phyloP scores from a whole-genome alignment of 2,329 filamentous ascomycete genomes.

The Claviceps africana region DNA sequence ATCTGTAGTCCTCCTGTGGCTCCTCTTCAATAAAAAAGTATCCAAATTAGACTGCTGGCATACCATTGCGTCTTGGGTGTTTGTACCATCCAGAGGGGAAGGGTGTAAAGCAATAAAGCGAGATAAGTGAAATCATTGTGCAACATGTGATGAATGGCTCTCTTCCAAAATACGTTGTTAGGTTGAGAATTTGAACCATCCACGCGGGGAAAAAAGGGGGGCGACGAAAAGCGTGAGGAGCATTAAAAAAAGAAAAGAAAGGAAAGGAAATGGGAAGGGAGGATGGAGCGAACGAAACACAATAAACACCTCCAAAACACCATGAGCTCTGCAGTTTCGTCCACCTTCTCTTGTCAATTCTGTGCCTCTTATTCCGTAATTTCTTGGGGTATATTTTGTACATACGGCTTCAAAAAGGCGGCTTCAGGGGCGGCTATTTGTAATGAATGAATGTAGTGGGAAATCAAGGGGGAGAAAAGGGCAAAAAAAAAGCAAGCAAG shows the following conservation, averaged over 20 bases:
- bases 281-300: background rate
- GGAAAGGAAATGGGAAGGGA: no score
- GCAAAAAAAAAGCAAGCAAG: background rate
- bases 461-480: background rate
- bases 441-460: background rate
- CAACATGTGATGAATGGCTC: no score
- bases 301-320: slow-evolving; percentile 5
- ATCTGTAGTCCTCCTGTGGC: background rate
- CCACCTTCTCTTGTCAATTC: slow-evolving; percentile 1
- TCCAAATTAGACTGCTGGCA: background rate
- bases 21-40: background rate
- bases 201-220: no score
- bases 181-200: background rate
- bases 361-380: background rate
- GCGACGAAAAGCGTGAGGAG: background rate
- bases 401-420: background rate
- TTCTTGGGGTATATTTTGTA: slow-evolving; percentile 8
- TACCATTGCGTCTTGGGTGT: no score
- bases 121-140: no score
- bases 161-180: background rate
- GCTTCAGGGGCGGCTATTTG: slow-evolving; percentile 6
- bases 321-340: slow-evolving; percentile 3
- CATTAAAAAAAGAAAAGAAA: background rate
- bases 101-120: no score
- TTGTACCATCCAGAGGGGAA: no score